Percentiles rank a stretch among this genome's conserved stretches.
phyloP scores from a whole-genome alignment of 768 basidiomycete genomes.

The Hygrocybe punicea region DNA sequence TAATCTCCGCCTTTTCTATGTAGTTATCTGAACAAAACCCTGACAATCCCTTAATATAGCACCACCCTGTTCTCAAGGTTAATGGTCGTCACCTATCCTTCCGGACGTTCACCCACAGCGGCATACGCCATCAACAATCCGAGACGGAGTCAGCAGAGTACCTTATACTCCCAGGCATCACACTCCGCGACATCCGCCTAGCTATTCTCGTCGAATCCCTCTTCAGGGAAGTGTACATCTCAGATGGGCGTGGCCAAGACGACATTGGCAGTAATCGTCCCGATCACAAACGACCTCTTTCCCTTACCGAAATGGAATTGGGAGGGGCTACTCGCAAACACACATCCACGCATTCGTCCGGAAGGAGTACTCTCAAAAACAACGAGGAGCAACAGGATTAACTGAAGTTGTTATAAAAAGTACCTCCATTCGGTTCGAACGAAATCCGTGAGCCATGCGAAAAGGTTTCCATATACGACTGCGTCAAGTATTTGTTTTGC shows the following conservation, averaged over 20 bases:
- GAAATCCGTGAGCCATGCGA: too few species aligned
- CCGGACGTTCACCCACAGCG: conserved; percentile 26
- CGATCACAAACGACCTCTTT: not conserved
- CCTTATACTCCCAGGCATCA: conserved; percentile 39
- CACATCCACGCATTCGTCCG: not conserved
- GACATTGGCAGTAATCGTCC: not conserved
- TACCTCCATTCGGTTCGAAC: too few species aligned
- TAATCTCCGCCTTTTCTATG: not conserved
- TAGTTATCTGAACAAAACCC: not conserved
- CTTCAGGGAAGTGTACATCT: not conserved
- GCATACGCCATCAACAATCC: conserved; percentile 12
- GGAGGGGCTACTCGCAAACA: not conserved
- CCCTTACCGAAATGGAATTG: not conserved
- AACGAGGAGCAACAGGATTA: not conserved
- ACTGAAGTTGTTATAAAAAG: too few species aligned
- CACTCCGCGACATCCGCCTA: conserved; percentile 49
- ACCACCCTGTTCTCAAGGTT: conserved; percentile 26
- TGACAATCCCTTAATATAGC: conserved; percentile 11
- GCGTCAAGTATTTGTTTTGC: too few species aligned
- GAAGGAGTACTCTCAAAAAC: not conserved
- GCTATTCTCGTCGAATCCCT: conserved; percentile 41
- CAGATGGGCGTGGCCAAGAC: not conserved
- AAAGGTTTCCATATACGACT: too few species aligned
- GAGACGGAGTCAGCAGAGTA: not conserved
- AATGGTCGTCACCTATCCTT: conserved; percentile 15